Base-by-base conservation (phyloP, 2,329 filamentous ascomycete genomes). In the Ophiostoma perfectum region DNA sequence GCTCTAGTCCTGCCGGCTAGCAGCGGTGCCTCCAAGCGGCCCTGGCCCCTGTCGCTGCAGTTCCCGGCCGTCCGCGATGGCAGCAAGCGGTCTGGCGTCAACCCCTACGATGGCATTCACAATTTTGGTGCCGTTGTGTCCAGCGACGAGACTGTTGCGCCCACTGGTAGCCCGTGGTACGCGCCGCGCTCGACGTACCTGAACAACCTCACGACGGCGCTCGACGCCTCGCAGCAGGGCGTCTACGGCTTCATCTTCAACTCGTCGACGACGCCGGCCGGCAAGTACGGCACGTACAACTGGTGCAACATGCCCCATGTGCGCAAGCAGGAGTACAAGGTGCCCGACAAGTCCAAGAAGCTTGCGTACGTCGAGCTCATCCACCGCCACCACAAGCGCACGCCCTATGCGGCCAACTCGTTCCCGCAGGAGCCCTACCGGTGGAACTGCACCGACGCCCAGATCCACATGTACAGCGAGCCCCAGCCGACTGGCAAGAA, bases 261-360 rank as follows among this genome's bases (percentile, higher is more conserved):
- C 74, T 83, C 84, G 45, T 91, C 89, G 0, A 72, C 78, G 1
- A 84, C 85, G 0, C 85, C 90, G 0, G 78, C 81, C 67, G 75
- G 77, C 0, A 27, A 80, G 49, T 89, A 90, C 77, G 86, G 86
- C 5, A 82, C 79, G 1, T 93, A 93, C 78, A 92, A 94, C 76
- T 94, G 84, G 83, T 95, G 91, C 78, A 93, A 95, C 75, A 95
- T 95, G 90, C 91, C 92, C 0, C 92, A 94, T 78, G 89, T 91
- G n/a, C 83, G 90, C 44, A 78, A 76, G 36, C 77, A 78, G 14
- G 89, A 91, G 74, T 95, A 95, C 74, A 76, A 82, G 14, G 81
- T 78, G 70, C 80, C 84, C 0, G 73, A 79, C 1, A 71, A 77
- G 0, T 84, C 83, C n/a, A 92, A 86, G 75, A 80, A 87, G 73